A percentile compares a stretch with the other conserved stretches of the same genome.
Conservation (phyloP, 1,284 basidiomycete species). For the Boletellus deceptivus region DNA sequence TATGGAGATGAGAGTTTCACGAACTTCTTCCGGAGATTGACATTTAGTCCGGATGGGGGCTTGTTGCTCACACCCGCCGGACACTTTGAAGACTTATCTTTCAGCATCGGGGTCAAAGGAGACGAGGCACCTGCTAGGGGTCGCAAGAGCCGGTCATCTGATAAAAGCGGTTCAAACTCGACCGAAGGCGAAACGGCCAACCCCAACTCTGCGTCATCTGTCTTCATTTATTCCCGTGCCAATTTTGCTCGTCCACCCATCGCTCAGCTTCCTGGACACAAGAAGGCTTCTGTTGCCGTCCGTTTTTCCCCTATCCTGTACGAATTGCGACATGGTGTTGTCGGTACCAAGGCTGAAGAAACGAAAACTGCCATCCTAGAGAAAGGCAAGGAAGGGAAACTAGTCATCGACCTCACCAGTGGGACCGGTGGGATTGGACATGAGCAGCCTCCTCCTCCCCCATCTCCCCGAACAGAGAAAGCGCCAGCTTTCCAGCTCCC, state of each 20-base stretch:
- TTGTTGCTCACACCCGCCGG: constrained; percentile 94
- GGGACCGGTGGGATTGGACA: constrained; percentile 19
- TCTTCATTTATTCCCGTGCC: constrained; percentile 94
- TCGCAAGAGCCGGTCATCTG: constrained; percentile 50
- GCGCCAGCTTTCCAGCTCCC: constrained; percentile 39
- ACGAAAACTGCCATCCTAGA: constrained; percentile 55
- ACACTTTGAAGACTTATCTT: constrained; percentile 90
- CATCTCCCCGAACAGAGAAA: constrained; percentile 23
- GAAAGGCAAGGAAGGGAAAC: constrained; percentile 65
- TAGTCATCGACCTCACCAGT: constrained; percentile 61
- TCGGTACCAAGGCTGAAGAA: constrained; percentile 42
- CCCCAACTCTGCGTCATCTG: constrained; percentile 55
- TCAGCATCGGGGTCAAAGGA: constrained; percentile 26
- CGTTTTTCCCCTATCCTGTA: constrained; percentile 93
- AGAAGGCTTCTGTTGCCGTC: constrained; percentile 92
- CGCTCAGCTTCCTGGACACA: constrained; percentile 94
- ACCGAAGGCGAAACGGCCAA: constrained; percentile 26
- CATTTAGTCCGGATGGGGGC: constrained; percentile 93
- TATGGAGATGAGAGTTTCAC: constrained; percentile 97
- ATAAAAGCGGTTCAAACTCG: constrained; percentile 30
- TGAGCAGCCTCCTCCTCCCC: constrained; percentile 11
- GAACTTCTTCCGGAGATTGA: constrained; percentile 92
- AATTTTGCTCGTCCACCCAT: constrained; percentile 91
- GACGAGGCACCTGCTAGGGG: constrained; percentile 52
- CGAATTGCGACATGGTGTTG: constrained; percentile 69